Conservation (phyloP, 1,284 basidiomycete genomes). For the Ganoderma leucocontextum region DNA sequence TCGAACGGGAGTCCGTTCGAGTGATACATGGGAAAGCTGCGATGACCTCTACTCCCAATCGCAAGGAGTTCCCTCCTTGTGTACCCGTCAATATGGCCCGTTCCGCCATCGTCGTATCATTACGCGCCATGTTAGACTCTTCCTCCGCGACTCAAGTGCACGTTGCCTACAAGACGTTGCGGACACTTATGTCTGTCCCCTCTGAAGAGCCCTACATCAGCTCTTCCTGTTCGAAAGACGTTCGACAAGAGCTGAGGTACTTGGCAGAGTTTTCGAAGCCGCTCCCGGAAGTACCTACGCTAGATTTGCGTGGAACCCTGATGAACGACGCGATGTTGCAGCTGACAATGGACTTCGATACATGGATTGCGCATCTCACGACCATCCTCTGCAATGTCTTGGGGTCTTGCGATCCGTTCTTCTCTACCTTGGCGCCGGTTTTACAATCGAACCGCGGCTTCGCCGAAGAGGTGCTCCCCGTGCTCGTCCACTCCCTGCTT, state of each 20-base stretch:
- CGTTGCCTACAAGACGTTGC: constrained; percentile 70
- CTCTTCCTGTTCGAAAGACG: constrained; percentile 51
- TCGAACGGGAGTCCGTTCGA: constrained; percentile 48
- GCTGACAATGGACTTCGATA: constrained; percentile 54
- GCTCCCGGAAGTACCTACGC: constrained; percentile 39
- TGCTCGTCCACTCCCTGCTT: constrained; percentile 79
- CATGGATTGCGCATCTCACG: constrained; percentile 76
- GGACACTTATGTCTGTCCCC: constrained; percentile 58
- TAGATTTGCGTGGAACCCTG: constrained; percentile 50
- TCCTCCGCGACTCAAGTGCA: constrained; percentile 57
- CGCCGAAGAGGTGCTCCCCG: constrained; percentile 74
- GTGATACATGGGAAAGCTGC: constrained; percentile 45
- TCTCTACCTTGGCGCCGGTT: constrained; percentile 69
- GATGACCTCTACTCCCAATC: not conserved
- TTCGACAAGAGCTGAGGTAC: constrained; percentile 59
- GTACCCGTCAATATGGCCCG: constrained; percentile 43
- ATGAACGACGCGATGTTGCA: constrained; percentile 48
- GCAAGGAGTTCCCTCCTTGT: constrained; percentile 11
- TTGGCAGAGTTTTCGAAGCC: constrained; percentile 55
- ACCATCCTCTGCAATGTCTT: constrained; percentile 69
- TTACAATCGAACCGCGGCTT: constrained; percentile 64
- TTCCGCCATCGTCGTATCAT: constrained; percentile 58
- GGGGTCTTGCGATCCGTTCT: constrained; percentile 66
- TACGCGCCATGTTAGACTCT: constrained; percentile 68
- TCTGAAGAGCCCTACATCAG: constrained; percentile 45